phyloP scores from a whole-genome alignment of 768 basidiomycete species.

The Serendipita sp. region DNA sequence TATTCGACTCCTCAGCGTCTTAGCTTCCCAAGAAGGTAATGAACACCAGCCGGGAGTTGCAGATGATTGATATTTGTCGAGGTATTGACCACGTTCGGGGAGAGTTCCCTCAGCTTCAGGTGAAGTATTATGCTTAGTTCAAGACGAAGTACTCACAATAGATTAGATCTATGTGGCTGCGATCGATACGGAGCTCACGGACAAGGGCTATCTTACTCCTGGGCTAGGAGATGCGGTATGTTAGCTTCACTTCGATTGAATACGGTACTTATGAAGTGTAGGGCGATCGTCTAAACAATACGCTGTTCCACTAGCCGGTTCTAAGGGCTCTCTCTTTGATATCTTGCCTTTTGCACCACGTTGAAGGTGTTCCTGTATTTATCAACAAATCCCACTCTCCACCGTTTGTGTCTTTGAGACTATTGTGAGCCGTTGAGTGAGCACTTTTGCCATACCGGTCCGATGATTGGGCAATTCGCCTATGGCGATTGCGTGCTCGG shows the following conservation, averaged over 20 bases:
- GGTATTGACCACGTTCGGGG: conserved; percentile 31
- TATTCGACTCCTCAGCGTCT: conserved; percentile 69
- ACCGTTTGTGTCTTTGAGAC: too few species aligned
- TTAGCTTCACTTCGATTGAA: not conserved
- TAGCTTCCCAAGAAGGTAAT: conserved; percentile 66
- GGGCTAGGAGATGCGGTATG: conserved; percentile 82
- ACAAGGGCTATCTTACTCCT: conserved; percentile 68
- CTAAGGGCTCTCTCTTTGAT: not conserved
- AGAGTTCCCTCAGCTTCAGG: conserved; percentile 70
- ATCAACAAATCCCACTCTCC: too few species aligned
- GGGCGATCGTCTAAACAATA: conserved; percentile 81
- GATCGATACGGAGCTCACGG: conserved; percentile 56
- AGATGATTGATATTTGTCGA: not conserved
- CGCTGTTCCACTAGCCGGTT: conserved; percentile 21
- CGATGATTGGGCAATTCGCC: too few species aligned
- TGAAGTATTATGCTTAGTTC: conserved; percentile 18
- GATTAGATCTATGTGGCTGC: conserved; percentile 74
- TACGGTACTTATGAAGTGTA: conserved; percentile 17
- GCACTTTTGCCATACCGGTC: not conserved
- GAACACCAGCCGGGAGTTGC: not conserved
- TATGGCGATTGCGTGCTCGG: not conserved
- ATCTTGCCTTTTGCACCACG: not conserved
- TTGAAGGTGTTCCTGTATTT: not conserved
- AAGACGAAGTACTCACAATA: not conserved
- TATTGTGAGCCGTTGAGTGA: not conserved